A percentile compares a stretch with the other conserved stretches of the same genome.
phyloP scores from a whole-genome alignment of 495 filamentous ascomycete species.

The Margaritispora aquatica region DNA sequence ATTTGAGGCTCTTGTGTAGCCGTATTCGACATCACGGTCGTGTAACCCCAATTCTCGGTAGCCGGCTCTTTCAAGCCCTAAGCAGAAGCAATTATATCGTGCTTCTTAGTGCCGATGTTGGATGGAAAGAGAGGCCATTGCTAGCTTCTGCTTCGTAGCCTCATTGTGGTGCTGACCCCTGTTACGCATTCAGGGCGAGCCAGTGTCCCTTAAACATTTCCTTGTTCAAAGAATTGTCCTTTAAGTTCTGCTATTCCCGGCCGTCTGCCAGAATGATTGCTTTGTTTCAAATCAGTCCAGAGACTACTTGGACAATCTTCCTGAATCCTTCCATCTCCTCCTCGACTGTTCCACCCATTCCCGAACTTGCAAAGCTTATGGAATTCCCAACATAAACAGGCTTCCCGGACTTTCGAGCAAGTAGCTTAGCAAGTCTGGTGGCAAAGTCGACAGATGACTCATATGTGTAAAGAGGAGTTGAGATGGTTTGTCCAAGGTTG shows the following conservation, averaged over 20 bases:
- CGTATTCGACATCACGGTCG: neutral
- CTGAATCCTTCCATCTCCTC: constrained; percentile 90
- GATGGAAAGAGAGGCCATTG: no score
- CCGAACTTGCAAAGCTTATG: constrained; percentile 58
- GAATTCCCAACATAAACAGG: constrained; percentile 85
- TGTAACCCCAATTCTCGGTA: neutral
- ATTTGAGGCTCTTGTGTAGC: neutral
- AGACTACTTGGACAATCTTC: constrained; percentile 60
- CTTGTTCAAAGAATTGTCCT: no score
- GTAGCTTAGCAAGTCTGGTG: constrained; percentile 72
- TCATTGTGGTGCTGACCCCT: no score
- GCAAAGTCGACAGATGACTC: constrained; percentile 78
- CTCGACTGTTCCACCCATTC: constrained; percentile 69
- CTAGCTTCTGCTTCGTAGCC: no score
- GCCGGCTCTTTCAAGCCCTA: neutral
- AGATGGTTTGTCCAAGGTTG: constrained; percentile 55
- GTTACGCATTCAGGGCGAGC: no score
- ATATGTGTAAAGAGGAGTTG: constrained; percentile 71
- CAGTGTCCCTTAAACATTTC: no score
- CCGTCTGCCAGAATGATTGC: no score
- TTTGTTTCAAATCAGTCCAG: constrained; percentile 32
- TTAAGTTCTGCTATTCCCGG: no score
- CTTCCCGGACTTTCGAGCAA: constrained; percentile 60
- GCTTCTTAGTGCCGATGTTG: neutral
- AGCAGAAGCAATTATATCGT: neutral